phyloP scores from a whole-genome alignment of 2,329 filamentous ascomycete species.

The Cadophora sp. region DNA sequence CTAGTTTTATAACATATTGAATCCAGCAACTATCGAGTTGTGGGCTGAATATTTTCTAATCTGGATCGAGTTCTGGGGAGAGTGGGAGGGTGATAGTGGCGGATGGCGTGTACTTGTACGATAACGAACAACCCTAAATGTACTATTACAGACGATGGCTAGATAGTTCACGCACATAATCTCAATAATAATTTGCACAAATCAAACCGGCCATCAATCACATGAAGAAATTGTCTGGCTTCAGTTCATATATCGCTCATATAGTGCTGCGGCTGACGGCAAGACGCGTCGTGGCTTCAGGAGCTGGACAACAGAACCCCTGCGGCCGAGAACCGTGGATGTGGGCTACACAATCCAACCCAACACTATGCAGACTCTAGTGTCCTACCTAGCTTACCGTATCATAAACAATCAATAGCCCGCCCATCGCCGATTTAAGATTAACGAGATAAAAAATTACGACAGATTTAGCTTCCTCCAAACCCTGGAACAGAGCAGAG shows the following conservation, averaged over 20 bases:
- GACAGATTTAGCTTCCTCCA: neutral
- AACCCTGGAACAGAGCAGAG: neutral
- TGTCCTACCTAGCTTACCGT: neutral
- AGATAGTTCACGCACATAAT: neutral
- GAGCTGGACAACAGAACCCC: neutral
- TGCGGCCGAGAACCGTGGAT: too few relatives aligned
- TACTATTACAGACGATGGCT: neutral
- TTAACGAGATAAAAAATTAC: neutral
- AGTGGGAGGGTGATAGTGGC: neutral
- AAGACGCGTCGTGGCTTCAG: neutral
- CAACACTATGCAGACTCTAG: neutral
- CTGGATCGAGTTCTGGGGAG: neutral
- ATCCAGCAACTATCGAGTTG: too few relatives aligned
- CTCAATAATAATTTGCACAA: too few relatives aligned
- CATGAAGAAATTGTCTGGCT: too few relatives aligned
- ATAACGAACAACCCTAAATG: neutral
- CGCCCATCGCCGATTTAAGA: slow-evolving; percentile 5
- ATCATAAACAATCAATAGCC: neutral
- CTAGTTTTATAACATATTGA: too few relatives aligned
- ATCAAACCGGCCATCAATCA: too few relatives aligned
- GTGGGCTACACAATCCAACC: too few relatives aligned
- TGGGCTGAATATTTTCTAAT: too few relatives aligned
- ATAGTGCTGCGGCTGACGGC: neutral
- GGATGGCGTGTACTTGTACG: neutral
- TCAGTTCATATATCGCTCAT: too few relatives aligned